These are phyloP conservation scores for Erysiphe pulchra DNA, from an alignment of 2,329 filamentous ascomycete species.

Conservation along the genomic window DNA sequence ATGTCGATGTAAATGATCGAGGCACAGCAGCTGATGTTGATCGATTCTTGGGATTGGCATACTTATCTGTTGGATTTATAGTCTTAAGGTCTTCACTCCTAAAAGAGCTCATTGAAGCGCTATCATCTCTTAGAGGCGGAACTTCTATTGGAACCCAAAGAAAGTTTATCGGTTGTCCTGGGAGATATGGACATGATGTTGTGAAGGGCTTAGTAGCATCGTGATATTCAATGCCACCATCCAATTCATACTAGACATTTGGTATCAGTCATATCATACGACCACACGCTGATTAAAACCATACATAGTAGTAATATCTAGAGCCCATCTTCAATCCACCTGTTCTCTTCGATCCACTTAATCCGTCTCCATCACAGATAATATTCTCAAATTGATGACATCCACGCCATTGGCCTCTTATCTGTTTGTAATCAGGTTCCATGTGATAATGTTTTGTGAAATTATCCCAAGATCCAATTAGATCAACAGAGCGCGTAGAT, in stretches of 20 bases:
- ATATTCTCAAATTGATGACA: conserved; percentile 74
- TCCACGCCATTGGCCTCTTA: conserved; percentile 57
- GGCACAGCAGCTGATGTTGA: too few relatives aligned
- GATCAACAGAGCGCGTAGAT: conserved; percentile 42
- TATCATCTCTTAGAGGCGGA: conserved; percentile 29
- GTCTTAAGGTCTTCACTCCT: conserved; percentile 36
- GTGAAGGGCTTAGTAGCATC: conserved; percentile 50
- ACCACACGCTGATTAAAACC: conserved; percentile 18
- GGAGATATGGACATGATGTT: conserved; percentile 58
- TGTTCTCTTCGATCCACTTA: conserved; percentile 29
- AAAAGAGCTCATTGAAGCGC: conserved; percentile 37
- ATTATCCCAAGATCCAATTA: conserved; percentile 91
- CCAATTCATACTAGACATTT: conserved; percentile 53
- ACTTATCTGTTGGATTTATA: conserved; percentile 57
- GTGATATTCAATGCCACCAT: conserved; percentile 52
- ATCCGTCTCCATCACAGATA: conserved; percentile 43
- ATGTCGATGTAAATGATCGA: too few relatives aligned
- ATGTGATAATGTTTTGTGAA: conserved; percentile 57
- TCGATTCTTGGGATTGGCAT: conserved; percentile 26
- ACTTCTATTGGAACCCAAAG: conserved; percentile 53
- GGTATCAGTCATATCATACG: too few relatives aligned
- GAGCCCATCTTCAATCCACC: conserved; percentile 79
- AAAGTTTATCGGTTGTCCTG: conserved; percentile 69
- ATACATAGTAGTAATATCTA: conserved; percentile 87
- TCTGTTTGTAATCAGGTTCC: conserved; percentile 52